Base-by-base conservation (phyloP, 2,329 filamentous ascomycete species). In the Dactylellina parvicollis region DNA sequence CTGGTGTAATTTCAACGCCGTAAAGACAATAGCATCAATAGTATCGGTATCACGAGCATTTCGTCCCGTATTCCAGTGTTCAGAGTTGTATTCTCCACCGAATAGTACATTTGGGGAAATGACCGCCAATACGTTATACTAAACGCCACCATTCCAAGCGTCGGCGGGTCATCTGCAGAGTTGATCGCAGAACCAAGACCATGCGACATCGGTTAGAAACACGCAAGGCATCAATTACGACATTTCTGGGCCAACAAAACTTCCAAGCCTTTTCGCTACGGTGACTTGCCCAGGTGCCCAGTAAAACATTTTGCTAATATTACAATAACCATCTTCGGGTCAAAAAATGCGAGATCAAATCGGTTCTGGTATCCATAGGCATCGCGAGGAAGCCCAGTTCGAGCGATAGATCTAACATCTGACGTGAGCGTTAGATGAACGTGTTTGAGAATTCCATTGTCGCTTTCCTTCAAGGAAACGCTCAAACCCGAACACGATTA, bases 351-450 rank as follows among this genome's bases (percentile, higher is more conserved):
- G 38, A 64, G 38, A 20, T 26, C 12, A 26, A 28, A 50, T 54
- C 49, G 49, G 47, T 40, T 47, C 26, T n/a, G 22, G 59, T 18
- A 44, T 52, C 26, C 36, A 1, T 40, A 54, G 30, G 49, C 49
- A 18, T 36, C 49, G 30, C 34, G 26, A 14, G 32, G 5, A 20
- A 9, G 18, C 5, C 12, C 4, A 9, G 38, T 14, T n/a, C 10
- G 44, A 30, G n/a, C n/a, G n/a, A n/a, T n/a, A 24, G 40, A n/a
- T 62, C 28, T 26, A 24, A 55, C 32, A 36, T 46, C 64, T 69
- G 32, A 60, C 54, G 50, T 66, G 28, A 57, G 34, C 16, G 24
- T 28, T 47, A 55, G 59, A 34, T 44, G 59, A 36, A 42, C 54
- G 24, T 60, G 64, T 69, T 69, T 60, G 50, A 50, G 40, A 30